These are phyloP conservation scores for Nicotiana sylvestris DNA, from an alignment of 257 asterid species.

Conservation along the genomic window DNA sequence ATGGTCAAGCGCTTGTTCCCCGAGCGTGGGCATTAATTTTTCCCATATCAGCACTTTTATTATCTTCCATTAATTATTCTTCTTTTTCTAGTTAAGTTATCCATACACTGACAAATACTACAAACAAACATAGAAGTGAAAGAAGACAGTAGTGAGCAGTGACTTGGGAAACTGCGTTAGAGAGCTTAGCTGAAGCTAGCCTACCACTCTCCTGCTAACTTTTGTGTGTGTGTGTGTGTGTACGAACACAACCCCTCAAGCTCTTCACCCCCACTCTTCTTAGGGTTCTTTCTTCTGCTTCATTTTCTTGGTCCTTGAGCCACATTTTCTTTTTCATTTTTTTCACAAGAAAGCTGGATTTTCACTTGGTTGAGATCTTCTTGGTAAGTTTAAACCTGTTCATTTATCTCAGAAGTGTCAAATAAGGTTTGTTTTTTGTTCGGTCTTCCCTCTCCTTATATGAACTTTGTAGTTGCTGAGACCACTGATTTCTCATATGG, in stretches of 20 bases:
- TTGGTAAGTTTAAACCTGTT: background rate
- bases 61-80: background rate
- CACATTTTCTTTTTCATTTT: background rate
- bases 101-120: background rate
- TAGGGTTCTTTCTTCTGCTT: background rate
- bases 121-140: background rate
- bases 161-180: slow-evolving; percentile 1
- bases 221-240: background rate
- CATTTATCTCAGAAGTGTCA: background rate
- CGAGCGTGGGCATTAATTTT: background rate
- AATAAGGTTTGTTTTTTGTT: background rate
- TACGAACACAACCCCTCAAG: background rate
- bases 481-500: background rate
- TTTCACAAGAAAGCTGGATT: background rate
- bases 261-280: background rate
- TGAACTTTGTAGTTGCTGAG: background rate
- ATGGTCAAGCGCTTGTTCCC: background rate
- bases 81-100: slow-evolving; percentile 1
- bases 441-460: background rate
- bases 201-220: background rate
- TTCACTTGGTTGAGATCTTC: slow-evolving; percentile 8
- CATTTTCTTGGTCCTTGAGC: background rate
- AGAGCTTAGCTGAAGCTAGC: background rate
- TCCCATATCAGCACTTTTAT: background rate
- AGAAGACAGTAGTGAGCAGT: background rate